Evolutionary conservation across 2,329 filamentous ascomycete species (phyloP), one percentile per base, ranked within the genome.

Genomic region (Ophiostoma novo-ulmi): DNA sequence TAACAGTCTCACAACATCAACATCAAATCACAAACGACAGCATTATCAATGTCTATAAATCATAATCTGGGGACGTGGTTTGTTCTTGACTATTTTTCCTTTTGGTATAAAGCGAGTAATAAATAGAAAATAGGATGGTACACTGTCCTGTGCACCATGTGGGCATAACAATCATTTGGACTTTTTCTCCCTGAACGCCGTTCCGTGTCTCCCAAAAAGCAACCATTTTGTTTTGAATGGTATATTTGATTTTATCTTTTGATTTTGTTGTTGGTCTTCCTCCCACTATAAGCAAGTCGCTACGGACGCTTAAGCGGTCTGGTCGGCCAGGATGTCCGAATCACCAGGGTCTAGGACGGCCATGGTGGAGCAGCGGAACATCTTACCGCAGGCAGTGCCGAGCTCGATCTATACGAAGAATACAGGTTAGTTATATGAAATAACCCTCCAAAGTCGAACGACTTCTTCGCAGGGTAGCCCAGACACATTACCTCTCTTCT

Each of bases 321-420:
- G 88, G 83, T 92, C 89, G 84, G 85, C 90, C 78, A 99, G 88
- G 83, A 99, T 99, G 84, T 99, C 95, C 77, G 93, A 97, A 89
- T 98, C 91, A 89, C 94, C 95, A 81, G 94, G 93, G 84, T 99
- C 95, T 77, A 98, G 86, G 81, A 98, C 91, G 78, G 94, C 90
- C 91, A 99, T 96, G 84, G 94, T 97, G 77, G 92, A 94, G 89
- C 92, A 97, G 78, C 93, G 89, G 75, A 97, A 99, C 81, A 99
- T 91, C 88, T 98, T 98, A 87, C 95, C 95, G 86, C 94, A 97
- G 78, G 93, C 94, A 80, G 94, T 98, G 80, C 95, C 95, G 77
- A 99, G 88, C 87, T 98, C 95, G 81, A 98, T 97, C 94, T 98
- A 82, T 82, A 80, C 71, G 73, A 75, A 74, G 41, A 77, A 77